phyloP scores from a whole-genome alignment of 176 grass and related monocot species.

The Phragmites australis region DNA sequence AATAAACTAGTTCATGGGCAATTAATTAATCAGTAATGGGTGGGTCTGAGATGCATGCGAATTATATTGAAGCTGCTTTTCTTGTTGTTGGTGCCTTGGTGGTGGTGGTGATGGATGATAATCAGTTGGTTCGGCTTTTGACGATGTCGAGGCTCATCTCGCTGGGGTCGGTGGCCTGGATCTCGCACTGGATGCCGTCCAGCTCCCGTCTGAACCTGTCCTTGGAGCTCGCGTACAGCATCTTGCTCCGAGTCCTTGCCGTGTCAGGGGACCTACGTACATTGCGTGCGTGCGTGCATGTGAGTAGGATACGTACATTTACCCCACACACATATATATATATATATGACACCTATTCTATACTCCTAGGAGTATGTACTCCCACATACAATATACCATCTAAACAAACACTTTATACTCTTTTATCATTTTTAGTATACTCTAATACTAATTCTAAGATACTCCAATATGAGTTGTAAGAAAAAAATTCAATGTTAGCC shows the following conservation, averaged over 20 bases:
- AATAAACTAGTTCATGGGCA: not conserved
- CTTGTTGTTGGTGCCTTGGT: not conserved
- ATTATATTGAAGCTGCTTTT: not conserved
- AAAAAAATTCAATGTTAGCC: no score
- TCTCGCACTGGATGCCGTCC: slow-evolving; percentile 63
- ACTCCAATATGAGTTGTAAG: no score
- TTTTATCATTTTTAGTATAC: no score
- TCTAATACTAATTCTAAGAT: no score
- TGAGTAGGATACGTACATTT: no score
- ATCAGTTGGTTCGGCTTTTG: slow-evolving; percentile 44
- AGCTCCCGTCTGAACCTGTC: slow-evolving; percentile 69
- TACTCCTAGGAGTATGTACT: no score
- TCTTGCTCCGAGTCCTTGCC: slow-evolving; percentile 57
- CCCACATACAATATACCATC: no score
- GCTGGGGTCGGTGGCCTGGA: slow-evolving; percentile 61
- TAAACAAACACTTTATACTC: no score
- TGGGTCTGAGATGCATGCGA: not conserved
- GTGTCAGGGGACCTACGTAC: slow-evolving; percentile 49
- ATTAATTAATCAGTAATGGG: slow-evolving; percentile 9
- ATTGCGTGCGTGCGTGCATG: no score
- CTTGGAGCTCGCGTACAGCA: slow-evolving; percentile 64
- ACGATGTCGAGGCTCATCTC: slow-evolving; percentile 68
- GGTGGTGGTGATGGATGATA: not conserved
- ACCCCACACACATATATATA: no score
- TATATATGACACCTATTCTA: no score